Base-by-base conservation (phyloP, 1,284 basidiomycete genomes). In the Psilocybe mexicana region DNA sequence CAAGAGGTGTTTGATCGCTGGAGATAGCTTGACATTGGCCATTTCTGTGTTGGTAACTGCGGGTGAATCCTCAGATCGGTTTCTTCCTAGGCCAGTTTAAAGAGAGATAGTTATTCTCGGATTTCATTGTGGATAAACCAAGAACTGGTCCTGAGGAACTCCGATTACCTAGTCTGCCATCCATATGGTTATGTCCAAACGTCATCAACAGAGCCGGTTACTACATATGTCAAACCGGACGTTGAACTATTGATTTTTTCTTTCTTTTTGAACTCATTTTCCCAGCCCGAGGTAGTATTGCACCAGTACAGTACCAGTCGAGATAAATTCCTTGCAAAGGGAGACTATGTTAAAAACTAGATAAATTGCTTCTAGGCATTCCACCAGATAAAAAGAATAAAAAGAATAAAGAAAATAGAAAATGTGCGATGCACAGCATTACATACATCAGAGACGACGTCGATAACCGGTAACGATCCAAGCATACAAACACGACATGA, bases 1-100 rank as follows among this genome's bases (percentile, higher is more conserved):
- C 65, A 96, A 70, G 44, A 94, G 79, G 18, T 88, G 83, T 75
- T 92, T 94, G 64, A 95, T 77, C 5, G 75, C 63, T 24, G 76
- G 69, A 12, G 79, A 72, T 44, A 82, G 69, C 64, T 77, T 78
- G 54, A 67, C 49, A 42, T 58, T 64, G 47, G 60, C 61, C 64
- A 65, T 65, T 43, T 59, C 55, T 10, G 52, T 52, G 48, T 24
- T 43, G 36, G 23, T 25, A 7, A 23, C 40, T 50, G 26, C 11
- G 28, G n/a, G 52, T 54, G 42, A 52, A 26, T 42, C 35, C 11
- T 52, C 28, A n/a, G 35, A 40, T 45, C 44, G 30, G 33, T 28
- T 44, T 30, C 43, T 43, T 53, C 40, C 42, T 30, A 8, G 43
- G 43, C 36, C 35, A 45, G 48, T 28, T 23, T 23, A 46, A 44